Base-by-base conservation (phyloP, 2,329 filamentous ascomycete genomes). In the Dactylellina parvicollis region DNA sequence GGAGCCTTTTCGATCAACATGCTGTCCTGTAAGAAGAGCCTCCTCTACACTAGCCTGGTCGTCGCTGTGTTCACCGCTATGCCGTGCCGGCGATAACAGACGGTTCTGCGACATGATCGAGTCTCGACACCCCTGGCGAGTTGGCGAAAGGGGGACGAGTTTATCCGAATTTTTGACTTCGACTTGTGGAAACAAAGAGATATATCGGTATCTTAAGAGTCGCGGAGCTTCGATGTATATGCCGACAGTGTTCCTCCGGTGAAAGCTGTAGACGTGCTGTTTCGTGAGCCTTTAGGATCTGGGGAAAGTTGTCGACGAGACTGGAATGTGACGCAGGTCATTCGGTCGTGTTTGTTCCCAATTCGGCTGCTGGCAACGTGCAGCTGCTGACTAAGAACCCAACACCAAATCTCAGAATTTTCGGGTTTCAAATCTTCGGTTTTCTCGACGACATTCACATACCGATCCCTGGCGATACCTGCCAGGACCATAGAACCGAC, bases 301-400 rank as follows among this genome's bases (percentile, higher is more conserved):
- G 52, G 54, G 62, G 49, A 54, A 67, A 18, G 28, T 54, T 36
- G 49, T 65, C 36, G 50, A 59, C 36, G 20, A 20, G 52, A 62
- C n/a, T 55, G 67, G 67, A 72, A 65, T 47, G 67, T 72, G 67
- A 72, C 67, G 59, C 67, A 57, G 66, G 67, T 72, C 67, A 72
- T 20, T 54, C 36, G 67, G n/a, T n/a, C n/a, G n/a, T n/a, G 57
- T 20, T 57, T 54, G 30, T 22, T 36, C 47, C 22, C 49, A 26
- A 55, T 56, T 65, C 26, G 49, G 65, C 30, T 54, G 44, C 18
- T 18, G 12, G 50, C 61, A 49, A 55, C 4, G 44, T 34, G 28
- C 12, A 18, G 47, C 28, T 36, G 66, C 57, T 71, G 66, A 71
- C 66, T 71, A 62, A 71, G 50, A 49, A 49, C 64, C 36, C 66